Base-by-base conservation (phyloP, 148 eudicot genomes). In the Chenopodium quinoa region DNA sequence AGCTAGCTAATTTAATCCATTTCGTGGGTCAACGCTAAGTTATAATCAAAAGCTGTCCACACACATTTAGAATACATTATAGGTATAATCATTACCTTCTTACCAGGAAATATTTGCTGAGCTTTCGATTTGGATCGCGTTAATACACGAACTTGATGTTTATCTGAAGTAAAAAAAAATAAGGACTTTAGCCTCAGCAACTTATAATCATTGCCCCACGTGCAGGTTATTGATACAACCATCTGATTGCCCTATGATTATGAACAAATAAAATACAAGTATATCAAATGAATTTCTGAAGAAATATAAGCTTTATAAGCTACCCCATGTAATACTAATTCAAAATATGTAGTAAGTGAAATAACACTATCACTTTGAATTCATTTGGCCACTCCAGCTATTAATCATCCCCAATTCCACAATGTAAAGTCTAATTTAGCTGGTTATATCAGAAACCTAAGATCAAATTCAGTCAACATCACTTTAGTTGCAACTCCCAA, bases 21-120 rank as follows among this genome's bases (percentile, higher is more conserved):
- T 23, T 23, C 25, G 25, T 23, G 25, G 25, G 40, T 56, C 25
- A 71, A 44, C 9, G 65, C 52, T 65, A 73, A 76, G 46, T 40
- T 60, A 84, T 56, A 71, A 40, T 54, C 32, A 67, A 25, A 47
- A 47, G 65, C 25, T 47, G 47, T 60, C 50, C 19, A 71, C 71
- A 66, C 73, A 75, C 50, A 73, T 76, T 75, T 19, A 29, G 23
- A n/a, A 75, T 66, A 44, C 65, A 60, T 66, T 52, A 67, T 75
- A 60, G 54, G 66, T 62, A 78, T 73, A 37, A 71, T 46, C 88
- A 91, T 94, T 94, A 94, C 98, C 99, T 94, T 94, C 99, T 97
- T 97, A 97, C 99, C 98, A 79, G 99, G 97, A 91, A 97, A 97
- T 81, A 94, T 89, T 74, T 84, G 81, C 84, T 85, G 91, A 72